Evolutionary conservation across 768 basidiomycete genomes (phyloP).

Genomic region (Phylloporus sp.): DNA sequence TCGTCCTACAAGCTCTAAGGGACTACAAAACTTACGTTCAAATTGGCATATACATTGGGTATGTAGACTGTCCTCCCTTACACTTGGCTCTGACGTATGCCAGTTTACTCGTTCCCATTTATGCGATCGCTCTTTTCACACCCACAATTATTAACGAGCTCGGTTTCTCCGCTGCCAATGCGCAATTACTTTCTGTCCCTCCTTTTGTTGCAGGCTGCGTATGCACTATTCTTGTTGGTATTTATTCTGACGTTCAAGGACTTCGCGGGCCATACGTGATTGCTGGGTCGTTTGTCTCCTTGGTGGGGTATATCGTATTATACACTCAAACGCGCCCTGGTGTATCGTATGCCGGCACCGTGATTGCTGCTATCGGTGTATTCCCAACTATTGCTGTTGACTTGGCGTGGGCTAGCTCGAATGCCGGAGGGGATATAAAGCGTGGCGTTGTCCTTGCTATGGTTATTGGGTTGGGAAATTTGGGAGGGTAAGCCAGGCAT

Average conservation of each 20-base stretch:
- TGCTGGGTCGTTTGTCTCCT: slow-evolving; percentile 36
- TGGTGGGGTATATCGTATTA: slow-evolving; percentile 51
- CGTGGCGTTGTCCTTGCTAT: slow-evolving; percentile 50
- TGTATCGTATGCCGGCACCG: slow-evolving; percentile 41
- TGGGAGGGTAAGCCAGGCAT: slow-evolving; percentile 43
- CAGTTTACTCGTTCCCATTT: slow-evolving; percentile 44
- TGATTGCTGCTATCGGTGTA: slow-evolving; percentile 51
- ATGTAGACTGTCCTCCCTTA: slow-evolving; percentile 4
- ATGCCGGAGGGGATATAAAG: slow-evolving; percentile 54
- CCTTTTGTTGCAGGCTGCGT: slow-evolving; percentile 47
- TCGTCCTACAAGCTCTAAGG: slow-evolving; percentile 45
- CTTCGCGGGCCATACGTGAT: slow-evolving; percentile 50
- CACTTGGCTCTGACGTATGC: not conserved
- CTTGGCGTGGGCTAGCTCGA: slow-evolving; percentile 54
- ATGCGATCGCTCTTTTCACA: slow-evolving; percentile 47
- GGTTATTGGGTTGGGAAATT: slow-evolving; percentile 52
- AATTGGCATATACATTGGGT: slow-evolving; percentile 41
- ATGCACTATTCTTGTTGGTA: slow-evolving; percentile 39
- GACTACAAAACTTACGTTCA: slow-evolving; percentile 42
- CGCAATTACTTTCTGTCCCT: slow-evolving; percentile 49
- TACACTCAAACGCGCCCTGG: slow-evolving; percentile 30
- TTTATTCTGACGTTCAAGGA: slow-evolving; percentile 40
- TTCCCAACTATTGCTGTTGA: slow-evolving; percentile 46
- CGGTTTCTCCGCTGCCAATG: slow-evolving; percentile 48
- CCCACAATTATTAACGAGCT: slow-evolving; percentile 49